phyloP scores from a whole-genome alignment of 495 filamentous ascomycete species.

The Lasiosphaeriaceae sp. region DNA sequence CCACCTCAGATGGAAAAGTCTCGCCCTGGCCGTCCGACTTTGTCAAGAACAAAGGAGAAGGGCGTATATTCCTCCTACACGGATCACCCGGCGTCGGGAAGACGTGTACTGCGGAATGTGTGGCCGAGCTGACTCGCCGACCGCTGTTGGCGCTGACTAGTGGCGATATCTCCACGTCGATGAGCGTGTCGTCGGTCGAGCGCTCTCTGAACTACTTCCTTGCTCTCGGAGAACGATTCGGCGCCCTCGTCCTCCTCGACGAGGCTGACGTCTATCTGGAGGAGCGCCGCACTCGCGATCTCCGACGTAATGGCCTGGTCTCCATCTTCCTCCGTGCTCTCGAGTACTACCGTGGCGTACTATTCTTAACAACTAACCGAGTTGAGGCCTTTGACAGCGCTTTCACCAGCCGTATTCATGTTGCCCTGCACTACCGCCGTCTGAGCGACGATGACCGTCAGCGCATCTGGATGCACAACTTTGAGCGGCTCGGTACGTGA shows the following conservation, averaged over 20 bases:
- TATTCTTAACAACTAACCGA: constrained; percentile 43
- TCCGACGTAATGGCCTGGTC: constrained; percentile 73
- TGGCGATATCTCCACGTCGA: constrained; percentile 33
- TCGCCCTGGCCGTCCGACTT: constrained; percentile 39
- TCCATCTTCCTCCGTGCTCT: constrained; percentile 52
- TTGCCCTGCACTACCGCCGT: constrained; percentile 38
- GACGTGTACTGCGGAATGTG: constrained; percentile 45
- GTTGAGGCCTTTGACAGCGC: constrained; percentile 40
- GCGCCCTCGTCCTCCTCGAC: constrained; percentile 40
- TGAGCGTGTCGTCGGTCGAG: constrained; percentile 29
- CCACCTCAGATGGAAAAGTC: constrained; percentile 29
- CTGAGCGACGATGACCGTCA: constrained; percentile 31
- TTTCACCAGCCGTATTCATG: constrained; percentile 41
- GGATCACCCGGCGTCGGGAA: constrained; percentile 51
- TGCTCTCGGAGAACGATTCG: constrained; percentile 38
- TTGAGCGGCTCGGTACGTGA: constrained; percentile 29
- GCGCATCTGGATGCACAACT: constrained; percentile 38
- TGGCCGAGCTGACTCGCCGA: constrained; percentile 35
- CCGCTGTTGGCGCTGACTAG: constrained; percentile 36
- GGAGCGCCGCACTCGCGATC: constrained; percentile 64
- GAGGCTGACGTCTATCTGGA: constrained; percentile 53
- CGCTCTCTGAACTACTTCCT: constrained; percentile 37
- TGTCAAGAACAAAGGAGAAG: constrained; percentile 44
- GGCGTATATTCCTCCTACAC: constrained; percentile 50
- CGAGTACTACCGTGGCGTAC: constrained; percentile 40